These are phyloP conservation scores for Lasiodiplodia gonubiensis DNA, from an alignment of 2,329 filamentous ascomycete species.

Conservation along the genomic window DNA sequence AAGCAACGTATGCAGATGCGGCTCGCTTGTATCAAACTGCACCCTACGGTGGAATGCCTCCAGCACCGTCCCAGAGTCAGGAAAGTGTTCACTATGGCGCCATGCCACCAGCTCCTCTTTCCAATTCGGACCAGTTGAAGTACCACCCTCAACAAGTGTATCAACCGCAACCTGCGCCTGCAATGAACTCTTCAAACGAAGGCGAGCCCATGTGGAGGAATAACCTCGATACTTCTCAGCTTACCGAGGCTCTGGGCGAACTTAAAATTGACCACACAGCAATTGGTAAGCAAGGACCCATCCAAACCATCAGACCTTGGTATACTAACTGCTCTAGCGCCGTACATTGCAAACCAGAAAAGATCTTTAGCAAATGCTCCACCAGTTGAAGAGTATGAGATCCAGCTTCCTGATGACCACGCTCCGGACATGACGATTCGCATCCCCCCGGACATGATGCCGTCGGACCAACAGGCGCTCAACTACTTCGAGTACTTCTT, in stretches of 20 bases:
- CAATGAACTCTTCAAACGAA: slow-evolving; percentile 47
- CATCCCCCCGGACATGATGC: slow-evolving; percentile 93
- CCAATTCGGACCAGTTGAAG: slow-evolving; percentile 41
- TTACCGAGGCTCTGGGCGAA: slow-evolving; percentile 82
- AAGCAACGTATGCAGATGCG: slow-evolving; percentile 37
- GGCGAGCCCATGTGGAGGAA: slow-evolving; percentile 56
- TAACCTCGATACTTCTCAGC: slow-evolving; percentile 60
- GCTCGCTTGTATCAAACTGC: slow-evolving; percentile 45
- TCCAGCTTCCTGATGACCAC: slow-evolving; percentile 70
- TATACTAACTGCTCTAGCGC: slow-evolving; percentile 60
- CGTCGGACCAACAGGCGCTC: slow-evolving; percentile 78
- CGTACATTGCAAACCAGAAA: slow-evolving; percentile 76
- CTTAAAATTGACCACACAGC: slow-evolving; percentile 87
- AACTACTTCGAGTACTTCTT: slow-evolving; percentile 93
- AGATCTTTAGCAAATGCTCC: slow-evolving; percentile 64
- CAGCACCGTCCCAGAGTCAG: slow-evolving; percentile 32
- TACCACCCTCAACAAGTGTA: slow-evolving; percentile 44
- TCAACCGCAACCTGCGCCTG: slow-evolving; percentile 37
- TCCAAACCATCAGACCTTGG: slow-evolving; percentile 17
- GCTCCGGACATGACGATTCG: slow-evolving; percentile 78
- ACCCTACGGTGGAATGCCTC: slow-evolving; percentile 41
- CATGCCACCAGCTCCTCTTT: slow-evolving; percentile 42
- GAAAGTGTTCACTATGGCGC: slow-evolving; percentile 45
- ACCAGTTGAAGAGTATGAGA: slow-evolving; percentile 73
- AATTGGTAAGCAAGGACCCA: slow-evolving; percentile 67